phyloP scores from a whole-genome alignment of 768 basidiomycete species.

The Panaeolus papilionaceus region DNA sequence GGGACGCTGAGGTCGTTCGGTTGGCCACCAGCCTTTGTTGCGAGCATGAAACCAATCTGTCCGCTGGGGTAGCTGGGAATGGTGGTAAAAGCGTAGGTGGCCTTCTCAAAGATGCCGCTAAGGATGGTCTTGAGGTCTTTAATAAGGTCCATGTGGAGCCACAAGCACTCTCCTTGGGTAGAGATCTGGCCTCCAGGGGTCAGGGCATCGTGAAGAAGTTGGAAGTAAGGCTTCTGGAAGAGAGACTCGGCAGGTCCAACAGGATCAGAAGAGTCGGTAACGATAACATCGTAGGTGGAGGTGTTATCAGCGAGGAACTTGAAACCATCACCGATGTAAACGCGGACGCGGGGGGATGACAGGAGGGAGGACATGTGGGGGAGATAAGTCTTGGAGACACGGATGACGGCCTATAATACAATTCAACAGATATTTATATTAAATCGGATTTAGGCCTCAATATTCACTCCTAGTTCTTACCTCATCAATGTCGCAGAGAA shows the following conservation, averaged over 20 bases:
- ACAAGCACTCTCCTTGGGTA: slow-evolving; percentile 95
- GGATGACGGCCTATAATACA: slow-evolving; percentile 80
- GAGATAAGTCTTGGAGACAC: slow-evolving; percentile 92
- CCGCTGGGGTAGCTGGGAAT: slow-evolving; percentile 99
- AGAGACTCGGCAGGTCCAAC: slow-evolving; percentile 94
- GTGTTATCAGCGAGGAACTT: slow-evolving; percentile 92
- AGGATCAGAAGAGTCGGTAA: slow-evolving; percentile 98
- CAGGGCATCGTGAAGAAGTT: slow-evolving; percentile 90
- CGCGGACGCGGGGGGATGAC: slow-evolving; percentile 78
- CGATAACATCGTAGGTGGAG: slow-evolving; percentile 93
- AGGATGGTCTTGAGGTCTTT: slow-evolving; percentile 73
- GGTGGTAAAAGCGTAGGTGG: slow-evolving; percentile 94
- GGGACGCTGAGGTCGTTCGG: slow-evolving; percentile 73
- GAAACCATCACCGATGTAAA: slow-evolving; percentile 95
- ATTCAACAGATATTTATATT: not conserved
- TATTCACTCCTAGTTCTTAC: slow-evolving; percentile 38
- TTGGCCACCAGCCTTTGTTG: slow-evolving; percentile 69
- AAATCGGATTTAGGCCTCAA: too few species aligned
- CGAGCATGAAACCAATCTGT: slow-evolving; percentile 94
- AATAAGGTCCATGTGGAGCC: slow-evolving; percentile 93
- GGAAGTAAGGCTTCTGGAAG: slow-evolving; percentile 97
- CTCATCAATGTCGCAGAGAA: slow-evolving; percentile 98
- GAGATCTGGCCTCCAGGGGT: slow-evolving; percentile 91
- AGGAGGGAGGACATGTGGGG: slow-evolving; percentile 93
- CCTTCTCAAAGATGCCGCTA: slow-evolving; percentile 74